A percentile compares a stretch with the other conserved stretches of the same genome.
Evolutionary conservation across 352 stramenopile species (phyloP).

Genomic region (Globisporangium emineosum): DNA sequence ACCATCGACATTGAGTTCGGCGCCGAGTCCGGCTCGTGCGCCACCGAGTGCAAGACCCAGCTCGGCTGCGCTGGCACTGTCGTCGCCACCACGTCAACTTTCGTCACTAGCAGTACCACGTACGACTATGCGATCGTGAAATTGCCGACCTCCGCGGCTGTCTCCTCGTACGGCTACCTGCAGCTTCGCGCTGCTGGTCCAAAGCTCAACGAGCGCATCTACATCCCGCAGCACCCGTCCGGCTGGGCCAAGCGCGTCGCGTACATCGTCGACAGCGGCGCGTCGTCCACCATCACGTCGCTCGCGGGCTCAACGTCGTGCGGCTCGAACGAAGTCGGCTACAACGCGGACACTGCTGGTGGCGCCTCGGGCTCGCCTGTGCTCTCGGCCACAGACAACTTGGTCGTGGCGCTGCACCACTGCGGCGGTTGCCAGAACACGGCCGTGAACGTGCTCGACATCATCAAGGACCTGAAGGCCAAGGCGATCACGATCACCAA

Average conservation of each 20-base stretch:
- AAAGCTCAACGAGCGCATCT: conserved; percentile 22
- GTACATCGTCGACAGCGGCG: conserved; percentile 13
- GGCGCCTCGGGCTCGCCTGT: conserved; percentile 34
- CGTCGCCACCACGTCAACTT: background rate
- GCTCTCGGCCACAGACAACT: conserved; percentile 22
- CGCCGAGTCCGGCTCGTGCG: conserved; percentile 32
- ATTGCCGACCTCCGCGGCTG: background rate
- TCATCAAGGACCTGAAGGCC: conserved; percentile 26
- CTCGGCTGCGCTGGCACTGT: background rate
- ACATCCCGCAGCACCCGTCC: conserved; percentile 43
- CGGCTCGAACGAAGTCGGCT: conserved; percentile 27
- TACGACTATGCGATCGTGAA: conserved; percentile 5
- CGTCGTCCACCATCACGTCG: conserved; percentile 21
- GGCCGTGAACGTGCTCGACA: conserved; percentile 26
- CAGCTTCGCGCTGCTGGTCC: background rate
- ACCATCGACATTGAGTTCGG: conserved; percentile 33
- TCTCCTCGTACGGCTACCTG: background rate
- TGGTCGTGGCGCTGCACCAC: conserved; percentile 35
- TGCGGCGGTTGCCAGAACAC: conserved; percentile 39
- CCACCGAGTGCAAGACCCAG: conserved; percentile 13
- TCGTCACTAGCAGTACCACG: background rate
- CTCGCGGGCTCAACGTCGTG: conserved; percentile 24
- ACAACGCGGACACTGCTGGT: conserved; percentile 38
- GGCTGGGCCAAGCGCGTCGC: conserved; percentile 34
- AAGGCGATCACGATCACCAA: conserved; percentile 16